A percentile compares a stretch with the other conserved stretches of the same genome.
phyloP scores from a whole-genome alignment of 192 early-diverging fungal species.

The Backusella luteola region DNA sequence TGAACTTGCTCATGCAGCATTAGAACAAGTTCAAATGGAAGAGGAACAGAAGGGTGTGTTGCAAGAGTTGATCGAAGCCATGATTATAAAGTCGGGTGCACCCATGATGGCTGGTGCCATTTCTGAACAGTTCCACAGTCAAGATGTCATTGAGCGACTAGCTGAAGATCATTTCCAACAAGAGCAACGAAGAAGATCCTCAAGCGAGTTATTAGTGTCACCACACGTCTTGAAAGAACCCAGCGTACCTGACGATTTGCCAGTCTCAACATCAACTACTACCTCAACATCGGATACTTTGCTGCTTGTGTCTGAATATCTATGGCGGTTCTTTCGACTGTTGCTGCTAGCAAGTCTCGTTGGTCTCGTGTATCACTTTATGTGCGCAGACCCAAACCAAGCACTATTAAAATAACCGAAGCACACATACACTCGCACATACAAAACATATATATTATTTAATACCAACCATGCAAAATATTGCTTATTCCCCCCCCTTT shows the following conservation, averaged over 20 bases:
- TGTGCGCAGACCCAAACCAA: conserved; percentile 22
- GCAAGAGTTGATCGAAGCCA: conserved; percentile 30
- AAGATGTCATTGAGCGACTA: conserved; percentile 36
- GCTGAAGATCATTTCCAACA: conserved; percentile 24
- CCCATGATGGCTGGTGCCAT: conserved; percentile 29
- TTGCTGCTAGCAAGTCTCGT: conserved; percentile 26
- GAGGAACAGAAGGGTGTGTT: conserved; percentile 36
- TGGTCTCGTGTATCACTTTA: conserved; percentile 23
- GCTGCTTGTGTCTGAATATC: conserved; percentile 23
- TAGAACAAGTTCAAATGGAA: conserved; percentile 31
- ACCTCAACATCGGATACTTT: not conserved
- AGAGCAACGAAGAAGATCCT: conserved; percentile 13
- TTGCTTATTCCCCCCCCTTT: not conserved
- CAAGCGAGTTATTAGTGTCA: not conserved
- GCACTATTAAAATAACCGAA: not conserved
- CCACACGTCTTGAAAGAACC: conserved; percentile 9
- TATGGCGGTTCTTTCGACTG: conserved; percentile 27
- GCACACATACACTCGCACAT: not conserved
- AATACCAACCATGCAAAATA: conserved; percentile 6
- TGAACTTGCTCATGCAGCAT: conserved; percentile 33
- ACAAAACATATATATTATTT: not conserved
- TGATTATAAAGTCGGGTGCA: conserved; percentile 28
- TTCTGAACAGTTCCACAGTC: conserved; percentile 35
- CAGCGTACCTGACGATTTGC: not conserved
- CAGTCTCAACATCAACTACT: not conserved